These are phyloP conservation scores for Cinchona pubescens DNA, from an alignment of 257 asterid genomes.

Conservation along the genomic window DNA sequence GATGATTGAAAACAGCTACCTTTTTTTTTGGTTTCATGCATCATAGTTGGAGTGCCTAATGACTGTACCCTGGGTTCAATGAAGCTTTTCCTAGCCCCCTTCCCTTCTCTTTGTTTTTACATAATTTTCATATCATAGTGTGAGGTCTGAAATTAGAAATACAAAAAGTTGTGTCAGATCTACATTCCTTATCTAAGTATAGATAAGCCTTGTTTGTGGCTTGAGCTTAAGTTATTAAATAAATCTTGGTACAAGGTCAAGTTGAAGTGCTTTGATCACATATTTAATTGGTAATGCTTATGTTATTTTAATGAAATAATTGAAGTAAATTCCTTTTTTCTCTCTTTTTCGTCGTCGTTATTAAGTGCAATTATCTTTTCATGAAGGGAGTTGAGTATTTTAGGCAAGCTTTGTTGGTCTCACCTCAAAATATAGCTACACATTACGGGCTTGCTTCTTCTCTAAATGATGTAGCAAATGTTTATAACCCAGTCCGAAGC, in stretches of 20 bases:
- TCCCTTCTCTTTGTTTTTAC: background rate
- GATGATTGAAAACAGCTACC: too few relatives aligned
- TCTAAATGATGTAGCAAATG: conserved; percentile 81
- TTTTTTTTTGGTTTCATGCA: background rate
- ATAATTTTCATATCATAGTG: background rate
- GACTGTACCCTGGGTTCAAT: background rate
- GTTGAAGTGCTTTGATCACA: background rate
- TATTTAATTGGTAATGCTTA: background rate
- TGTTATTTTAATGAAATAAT: background rate
- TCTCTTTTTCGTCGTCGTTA: background rate
- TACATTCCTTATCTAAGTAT: background rate
- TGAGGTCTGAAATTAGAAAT: background rate
- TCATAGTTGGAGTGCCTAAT: background rate
- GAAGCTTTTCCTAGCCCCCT: background rate
- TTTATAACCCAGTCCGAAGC: too few relatives aligned
- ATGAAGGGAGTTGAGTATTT: conserved; percentile 81
- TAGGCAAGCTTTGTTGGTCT: conserved; percentile 60
- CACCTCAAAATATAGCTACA: conserved; percentile 71
- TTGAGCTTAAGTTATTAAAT: background rate
- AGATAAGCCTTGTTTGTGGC: background rate
- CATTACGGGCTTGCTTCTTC: conserved; percentile 90
- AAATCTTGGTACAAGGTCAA: background rate
- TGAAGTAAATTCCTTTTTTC: background rate
- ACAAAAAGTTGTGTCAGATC: background rate
- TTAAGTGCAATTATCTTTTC: conserved; percentile 16